These are phyloP conservation scores for Monascus ruber DNA, from an alignment of 2,329 filamentous ascomycete species.

Conservation along the genomic window DNA sequence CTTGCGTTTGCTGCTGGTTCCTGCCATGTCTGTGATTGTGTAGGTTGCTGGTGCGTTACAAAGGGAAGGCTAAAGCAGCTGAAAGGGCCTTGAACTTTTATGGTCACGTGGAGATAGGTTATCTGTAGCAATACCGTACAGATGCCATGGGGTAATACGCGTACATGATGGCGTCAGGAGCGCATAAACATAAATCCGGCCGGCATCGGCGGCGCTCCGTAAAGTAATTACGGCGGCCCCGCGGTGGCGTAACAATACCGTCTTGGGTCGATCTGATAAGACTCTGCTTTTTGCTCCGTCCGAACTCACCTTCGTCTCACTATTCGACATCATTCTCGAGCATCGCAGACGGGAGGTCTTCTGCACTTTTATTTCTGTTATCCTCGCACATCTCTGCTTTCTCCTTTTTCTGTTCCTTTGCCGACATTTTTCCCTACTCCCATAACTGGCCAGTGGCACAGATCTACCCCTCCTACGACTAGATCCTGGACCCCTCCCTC, in stretches of 20 bases:
- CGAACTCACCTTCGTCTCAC: conserved; percentile 10
- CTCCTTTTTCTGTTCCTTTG: not conserved
- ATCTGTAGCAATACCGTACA: conserved; percentile 1
- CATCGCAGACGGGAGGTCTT: too few relatives aligned
- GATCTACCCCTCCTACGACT: not conserved
- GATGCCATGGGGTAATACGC: not conserved
- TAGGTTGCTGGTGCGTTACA: not conserved
- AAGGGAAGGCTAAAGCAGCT: not conserved
- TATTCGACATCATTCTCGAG: not conserved
- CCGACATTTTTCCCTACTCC: conserved; percentile 2
- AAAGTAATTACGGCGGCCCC: conserved; percentile 1
- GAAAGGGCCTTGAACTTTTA: not conserved
- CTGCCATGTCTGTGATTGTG: conserved; percentile 9
- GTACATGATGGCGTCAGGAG: not conserved
- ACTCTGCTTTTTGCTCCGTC: conserved; percentile 5
- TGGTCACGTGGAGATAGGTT: conserved; percentile 11
- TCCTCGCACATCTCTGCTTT: not conserved
- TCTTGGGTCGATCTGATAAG: conserved; percentile 21
- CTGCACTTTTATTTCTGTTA: not conserved
- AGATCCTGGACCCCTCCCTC: conserved; percentile 50
- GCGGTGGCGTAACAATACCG: not conserved
- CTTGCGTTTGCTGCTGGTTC: conserved; percentile 22
- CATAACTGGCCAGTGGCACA: conserved; percentile 1
- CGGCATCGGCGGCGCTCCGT: not conserved
- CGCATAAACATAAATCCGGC: conserved; percentile 1